Base-by-base conservation (phyloP, 31 red algal genomes). In the Asparagopsis taxiformis region DNA sequence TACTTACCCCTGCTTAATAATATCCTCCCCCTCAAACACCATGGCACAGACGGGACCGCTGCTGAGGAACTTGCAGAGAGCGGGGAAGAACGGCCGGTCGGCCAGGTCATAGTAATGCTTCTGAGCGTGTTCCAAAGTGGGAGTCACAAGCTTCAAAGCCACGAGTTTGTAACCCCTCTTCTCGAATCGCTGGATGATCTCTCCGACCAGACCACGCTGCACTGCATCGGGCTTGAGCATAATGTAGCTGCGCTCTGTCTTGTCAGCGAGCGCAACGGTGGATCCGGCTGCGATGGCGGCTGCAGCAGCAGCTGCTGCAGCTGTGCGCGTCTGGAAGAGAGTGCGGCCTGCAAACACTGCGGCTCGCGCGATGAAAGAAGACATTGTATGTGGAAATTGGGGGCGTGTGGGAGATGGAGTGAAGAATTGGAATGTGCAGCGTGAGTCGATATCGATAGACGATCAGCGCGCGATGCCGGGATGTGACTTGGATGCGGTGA, bases 11-110 rank as follows among this genome's bases (percentile, higher is more conserved):
- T 89, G 84, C 16, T 62, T 55, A 49, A 99, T 92, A 30, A 99
- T 83, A 63, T 94, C 91, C 61, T 94, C 93, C 21, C 96, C 96
- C 41, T 94, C 85, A 68, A 90, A 93, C 19, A 92, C 92, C 97
- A 99, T 95, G 20, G 84, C 88, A 22, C 84, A 61, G 32, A 99
- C 92, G 2, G 97, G 97, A 58, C 92, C 81, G 25, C 82, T 90
- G 74, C 68, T 91, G 20, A 99, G 55, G 59, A 91, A 99, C 8
- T 90, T 77, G 57, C 87, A 85, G 19, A 99, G 80, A 2, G 74
- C 58, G 26, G 83, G 83, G 79, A 92, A 99, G 74, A 99, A 99
- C 1, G 92, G 91, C 38, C 88, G 85, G 33, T 89, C 80, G 1
- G 69, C 65, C 44, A 90, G 77, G 59, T 99, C 92, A 39, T 67